Percentiles rank a stretch among this genome's conserved stretches.
phyloP scores from a whole-genome alignment of 1,139 yeast genomes.

The Nadsonia commutata region DNA sequence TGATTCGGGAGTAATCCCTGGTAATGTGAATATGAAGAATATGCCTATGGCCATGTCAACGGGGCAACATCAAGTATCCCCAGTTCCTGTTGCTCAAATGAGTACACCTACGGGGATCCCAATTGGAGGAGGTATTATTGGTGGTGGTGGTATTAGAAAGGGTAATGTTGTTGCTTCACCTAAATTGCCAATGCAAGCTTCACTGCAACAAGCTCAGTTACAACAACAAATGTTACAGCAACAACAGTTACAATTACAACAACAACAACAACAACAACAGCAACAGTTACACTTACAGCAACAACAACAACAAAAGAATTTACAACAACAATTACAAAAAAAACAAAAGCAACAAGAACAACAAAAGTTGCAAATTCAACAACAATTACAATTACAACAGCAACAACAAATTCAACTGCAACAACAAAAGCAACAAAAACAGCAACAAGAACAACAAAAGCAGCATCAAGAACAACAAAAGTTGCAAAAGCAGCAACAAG shows the following conservation, averaged over 20 bases:
- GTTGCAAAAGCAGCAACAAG: constrained; percentile 14
- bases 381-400: constrained; percentile 6
- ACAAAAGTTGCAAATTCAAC: constrained; percentile 6
- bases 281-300: background rate
- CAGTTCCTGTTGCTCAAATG: background rate
- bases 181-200: too few species aligned
- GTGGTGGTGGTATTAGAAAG: too few species aligned
- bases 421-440: constrained; percentile 8
- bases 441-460: constrained; percentile 5
- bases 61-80: background rate
- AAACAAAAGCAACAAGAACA: constrained; percentile 3
- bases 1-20: too few species aligned
- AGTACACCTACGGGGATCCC: too few species aligned
- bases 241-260: constrained; percentile 4
- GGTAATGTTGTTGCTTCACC: too few species aligned
- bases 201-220: background rate
- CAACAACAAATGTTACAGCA: background rate
- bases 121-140: too few species aligned
- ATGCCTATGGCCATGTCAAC: too few species aligned
- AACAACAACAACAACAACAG: background rate
- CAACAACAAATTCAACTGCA: constrained; percentile 4
- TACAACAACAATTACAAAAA: constrained; percentile 3
- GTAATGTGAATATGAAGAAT: too few species aligned
- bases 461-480: constrained; percentile 4
- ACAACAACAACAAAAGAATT: constrained; percentile 1